Evolutionary conservation across 1,139 yeast genomes (phyloP).

Genomic region (Blastobotrys capitulatus): DNA sequence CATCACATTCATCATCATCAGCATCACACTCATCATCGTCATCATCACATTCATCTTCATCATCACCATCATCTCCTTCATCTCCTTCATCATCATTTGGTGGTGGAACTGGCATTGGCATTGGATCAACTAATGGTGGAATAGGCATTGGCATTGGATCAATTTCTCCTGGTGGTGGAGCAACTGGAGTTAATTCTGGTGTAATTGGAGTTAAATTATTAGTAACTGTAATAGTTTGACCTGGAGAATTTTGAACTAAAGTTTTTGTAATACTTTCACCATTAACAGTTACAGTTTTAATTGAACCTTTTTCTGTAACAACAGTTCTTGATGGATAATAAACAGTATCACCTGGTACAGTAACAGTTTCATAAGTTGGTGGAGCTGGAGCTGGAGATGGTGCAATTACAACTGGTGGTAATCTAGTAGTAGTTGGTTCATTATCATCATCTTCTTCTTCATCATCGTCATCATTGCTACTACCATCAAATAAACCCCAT

Average conservation of each 20-base stretch:
- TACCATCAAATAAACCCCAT: not conserved
- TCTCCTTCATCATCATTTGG: not conserved
- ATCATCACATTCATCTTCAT: not conserved
- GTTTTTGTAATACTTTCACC: not conserved
- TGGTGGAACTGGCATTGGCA: not conserved
- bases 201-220: not conserved
- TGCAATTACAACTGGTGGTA: not conserved
- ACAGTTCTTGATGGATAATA: too few species aligned
- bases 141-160: not conserved
- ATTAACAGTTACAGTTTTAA: not conserved
- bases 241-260: not conserved
- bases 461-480: not conserved
- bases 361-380: not conserved
- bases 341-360: not conserved
- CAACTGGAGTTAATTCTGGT: not conserved
- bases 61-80: not conserved
- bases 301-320: too few species aligned
- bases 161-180: not conserved
- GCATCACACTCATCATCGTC: constrained; percentile 1
- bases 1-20: not conserved
- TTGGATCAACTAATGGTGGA: not conserved
- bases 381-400: not conserved
- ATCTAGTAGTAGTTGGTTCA: not conserved
- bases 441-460: not conserved
- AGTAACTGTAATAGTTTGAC: not conserved